phyloP scores from a whole-genome alignment of 148 eudicot species.

The Polygonum maritimum region DNA sequence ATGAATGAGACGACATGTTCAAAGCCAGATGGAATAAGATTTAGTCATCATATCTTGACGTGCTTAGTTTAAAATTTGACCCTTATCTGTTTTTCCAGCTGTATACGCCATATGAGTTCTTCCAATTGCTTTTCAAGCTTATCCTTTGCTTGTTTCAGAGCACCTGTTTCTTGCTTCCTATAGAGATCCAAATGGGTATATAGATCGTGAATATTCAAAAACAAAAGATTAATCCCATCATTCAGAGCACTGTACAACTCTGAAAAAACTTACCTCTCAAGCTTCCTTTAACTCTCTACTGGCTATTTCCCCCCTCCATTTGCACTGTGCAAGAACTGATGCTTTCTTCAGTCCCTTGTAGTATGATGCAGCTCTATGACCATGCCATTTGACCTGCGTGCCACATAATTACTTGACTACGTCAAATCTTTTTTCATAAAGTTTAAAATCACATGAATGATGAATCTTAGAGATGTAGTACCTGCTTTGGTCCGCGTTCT shows the following conservation, averaged over 20 bases:
- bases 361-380: conserved; percentile 58
- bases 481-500: conserved; percentile 73
- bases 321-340: conserved; percentile 65
- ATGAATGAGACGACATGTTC: too few relatives aligned
- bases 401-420: conserved; percentile 13
- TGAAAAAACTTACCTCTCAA: conserved; percentile 56
- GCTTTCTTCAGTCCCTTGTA: conserved; percentile 64
- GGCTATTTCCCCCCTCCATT: conserved; percentile 78
- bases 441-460: neutral
- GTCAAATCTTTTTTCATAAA: neutral
- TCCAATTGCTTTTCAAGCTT: conserved; percentile 98
- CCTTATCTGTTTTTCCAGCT: too few relatives aligned
- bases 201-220: neutral
- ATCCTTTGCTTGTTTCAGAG: conserved; percentile 93
- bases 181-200: conserved; percentile 8
- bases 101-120: too few relatives aligned
- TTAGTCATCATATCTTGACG: too few relatives aligned
- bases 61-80: too few relatives aligned
- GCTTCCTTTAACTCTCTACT: conserved; percentile 65
- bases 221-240: neutral
- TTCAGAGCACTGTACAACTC: neutral
- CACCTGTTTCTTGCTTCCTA: conserved; percentile 98
- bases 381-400: conserved; percentile 63
- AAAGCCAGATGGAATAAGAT: too few relatives aligned
- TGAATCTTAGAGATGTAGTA: conserved; percentile 16